Percentiles rank a stretch among this genome's conserved stretches.
These are phyloP conservation scores for Talaromyces pinophilus DNA, from an alignment of 2,329 filamentous ascomycete genomes.

Conservation along the genomic window DNA sequence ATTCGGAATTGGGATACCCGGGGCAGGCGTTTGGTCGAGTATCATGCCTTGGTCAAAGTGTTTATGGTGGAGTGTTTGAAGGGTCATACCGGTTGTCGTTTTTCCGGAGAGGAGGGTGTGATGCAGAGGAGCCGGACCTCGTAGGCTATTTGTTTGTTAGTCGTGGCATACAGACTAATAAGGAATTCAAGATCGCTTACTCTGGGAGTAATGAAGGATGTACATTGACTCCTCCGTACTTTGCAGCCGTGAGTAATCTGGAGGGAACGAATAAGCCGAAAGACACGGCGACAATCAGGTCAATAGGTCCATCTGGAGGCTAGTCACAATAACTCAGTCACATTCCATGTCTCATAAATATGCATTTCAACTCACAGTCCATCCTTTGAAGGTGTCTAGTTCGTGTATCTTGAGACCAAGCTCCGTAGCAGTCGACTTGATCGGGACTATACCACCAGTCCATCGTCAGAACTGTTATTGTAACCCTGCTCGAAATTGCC, in stretches of 20 bases:
- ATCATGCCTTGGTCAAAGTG: slow-evolving; percentile 78
- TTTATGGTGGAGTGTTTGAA: slow-evolving; percentile 79
- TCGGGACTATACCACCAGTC: slow-evolving; percentile 61
- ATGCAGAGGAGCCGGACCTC: slow-evolving; percentile 83
- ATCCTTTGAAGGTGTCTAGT: slow-evolving; percentile 78
- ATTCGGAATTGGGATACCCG: slow-evolving; percentile 57
- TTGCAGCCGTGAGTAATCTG: slow-evolving; percentile 67
- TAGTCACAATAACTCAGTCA: slow-evolving; percentile 33
- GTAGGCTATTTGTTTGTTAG: slow-evolving; percentile 57
- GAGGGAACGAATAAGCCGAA: slow-evolving; percentile 88
- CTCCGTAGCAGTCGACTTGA: slow-evolving; percentile 64
- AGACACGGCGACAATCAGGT: slow-evolving; percentile 87
- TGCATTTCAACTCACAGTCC: slow-evolving; percentile 60
- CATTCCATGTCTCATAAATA: not conserved
- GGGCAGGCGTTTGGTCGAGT: slow-evolving; percentile 66
- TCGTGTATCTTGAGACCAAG: slow-evolving; percentile 70
- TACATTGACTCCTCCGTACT: slow-evolving; percentile 87
- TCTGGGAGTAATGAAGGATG: slow-evolving; percentile 90
- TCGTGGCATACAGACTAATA: too few species aligned
- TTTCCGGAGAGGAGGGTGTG: slow-evolving; percentile 71
- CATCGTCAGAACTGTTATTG: not conserved
- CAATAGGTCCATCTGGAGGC: slow-evolving; percentile 60
- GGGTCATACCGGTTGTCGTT: slow-evolving; percentile 68
- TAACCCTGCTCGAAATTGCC: slow-evolving; percentile 25
- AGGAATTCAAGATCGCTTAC: slow-evolving; percentile 46